Evolutionary conservation across 2,329 filamentous ascomycete species (phyloP).

Genomic region (Alternaria viburni): DNA sequence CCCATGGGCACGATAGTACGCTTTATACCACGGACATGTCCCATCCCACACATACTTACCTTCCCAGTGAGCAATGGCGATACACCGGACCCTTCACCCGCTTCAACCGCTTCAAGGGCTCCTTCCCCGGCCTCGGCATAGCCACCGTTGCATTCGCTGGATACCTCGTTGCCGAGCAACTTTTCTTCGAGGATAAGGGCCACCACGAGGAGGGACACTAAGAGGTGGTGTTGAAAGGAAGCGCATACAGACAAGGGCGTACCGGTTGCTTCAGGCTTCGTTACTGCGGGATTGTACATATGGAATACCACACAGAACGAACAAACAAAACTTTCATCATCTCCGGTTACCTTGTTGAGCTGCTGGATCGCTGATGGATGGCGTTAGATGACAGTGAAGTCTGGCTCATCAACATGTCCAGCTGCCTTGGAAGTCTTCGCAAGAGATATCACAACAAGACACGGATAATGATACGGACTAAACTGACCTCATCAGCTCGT

Average conservation of each 20-base stretch:
- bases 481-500: background rate
- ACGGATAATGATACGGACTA: background rate
- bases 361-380: background rate
- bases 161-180: constrained; percentile 89
- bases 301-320: constrained; percentile 36
- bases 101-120: constrained; percentile 84
- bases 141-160: constrained; percentile 87
- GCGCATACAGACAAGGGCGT: constrained; percentile 30
- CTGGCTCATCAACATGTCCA: background rate
- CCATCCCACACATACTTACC: constrained; percentile 21
- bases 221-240: background rate
- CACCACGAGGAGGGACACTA: constrained; percentile 29
- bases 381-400: background rate
- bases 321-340: background rate
- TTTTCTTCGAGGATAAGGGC: constrained; percentile 74
- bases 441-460: background rate
- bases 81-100: constrained; percentile 88
- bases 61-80: constrained; percentile 85
- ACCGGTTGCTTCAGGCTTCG: constrained; percentile 36
- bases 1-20: constrained; percentile 69
- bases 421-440: background rate
- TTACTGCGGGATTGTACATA: constrained; percentile 45
- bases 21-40: background rate
- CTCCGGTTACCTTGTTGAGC: background rate
- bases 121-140: constrained; percentile 90